Evolutionary conservation across 352 stramenopile genomes (phyloP).

Genomic region (Phytophthora capsici): DNA sequence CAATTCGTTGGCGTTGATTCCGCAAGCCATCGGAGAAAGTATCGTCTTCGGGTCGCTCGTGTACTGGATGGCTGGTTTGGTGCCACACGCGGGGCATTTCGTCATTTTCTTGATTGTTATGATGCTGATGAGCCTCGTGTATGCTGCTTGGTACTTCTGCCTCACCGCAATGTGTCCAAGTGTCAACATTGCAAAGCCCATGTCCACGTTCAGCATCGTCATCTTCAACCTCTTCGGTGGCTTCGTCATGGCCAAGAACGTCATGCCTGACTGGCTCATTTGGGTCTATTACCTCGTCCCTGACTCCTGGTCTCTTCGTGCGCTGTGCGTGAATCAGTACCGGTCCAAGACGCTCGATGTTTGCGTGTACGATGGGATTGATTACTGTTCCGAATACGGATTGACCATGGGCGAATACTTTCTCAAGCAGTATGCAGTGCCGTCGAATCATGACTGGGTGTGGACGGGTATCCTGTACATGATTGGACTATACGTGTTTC

Average conservation of each 20-base stretch:
- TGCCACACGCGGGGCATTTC: slow-evolving; percentile 27
- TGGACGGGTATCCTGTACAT: slow-evolving; percentile 38
- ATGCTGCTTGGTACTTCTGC: slow-evolving; percentile 46
- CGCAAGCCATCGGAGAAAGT: slow-evolving; percentile 51
- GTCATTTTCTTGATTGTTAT: slow-evolving; percentile 43
- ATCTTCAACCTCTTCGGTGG: slow-evolving; percentile 56
- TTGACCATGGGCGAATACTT: slow-evolving; percentile 49
- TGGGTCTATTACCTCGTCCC: slow-evolving; percentile 75
- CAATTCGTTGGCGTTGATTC: slow-evolving; percentile 34
- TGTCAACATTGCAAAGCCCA: slow-evolving; percentile 47
- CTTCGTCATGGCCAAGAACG: slow-evolving; percentile 59
- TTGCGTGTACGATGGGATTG: slow-evolving; percentile 38
- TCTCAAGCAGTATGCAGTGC: slow-evolving; percentile 39
- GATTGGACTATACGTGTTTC: slow-evolving; percentile 24
- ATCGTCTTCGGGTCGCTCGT: slow-evolving; percentile 77
- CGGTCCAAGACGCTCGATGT: slow-evolving; percentile 34
- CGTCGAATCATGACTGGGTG: slow-evolving; percentile 31
- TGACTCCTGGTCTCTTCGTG: slow-evolving; percentile 49
- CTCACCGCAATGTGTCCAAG: slow-evolving; percentile 38
- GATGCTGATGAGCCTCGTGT: slow-evolving; percentile 41
- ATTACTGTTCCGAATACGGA: slow-evolving; percentile 42
- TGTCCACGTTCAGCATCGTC: slow-evolving; percentile 45
- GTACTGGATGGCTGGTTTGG: slow-evolving; percentile 80
- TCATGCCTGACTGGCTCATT: slow-evolving; percentile 54
- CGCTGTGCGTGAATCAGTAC: slow-evolving; percentile 53